Base-by-base conservation (phyloP, 192 early-diverging fungal genomes). In the Funneliformis geosporum region DNA sequence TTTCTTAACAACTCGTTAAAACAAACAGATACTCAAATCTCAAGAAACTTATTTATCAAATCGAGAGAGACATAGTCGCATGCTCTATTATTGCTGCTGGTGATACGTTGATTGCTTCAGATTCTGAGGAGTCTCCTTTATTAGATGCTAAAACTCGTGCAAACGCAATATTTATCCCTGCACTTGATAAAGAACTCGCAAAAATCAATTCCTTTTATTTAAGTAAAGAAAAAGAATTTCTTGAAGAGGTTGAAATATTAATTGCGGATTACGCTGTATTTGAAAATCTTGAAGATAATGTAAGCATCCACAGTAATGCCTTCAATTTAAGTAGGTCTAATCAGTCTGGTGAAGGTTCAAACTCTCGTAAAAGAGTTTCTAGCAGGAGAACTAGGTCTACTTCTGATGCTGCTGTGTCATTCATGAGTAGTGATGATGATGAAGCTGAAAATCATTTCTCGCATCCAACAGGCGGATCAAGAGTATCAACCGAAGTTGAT, bases 151-250 rank as follows among this genome's bases (percentile, higher is more conserved):
- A 85, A 50, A 85, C 84, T 39, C 79, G 64, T 16, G 81, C 80
- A 62, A 87, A 90, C 69, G 70, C 73, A 12, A 81, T 86, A n/a
- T 97, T 98, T 75, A 84, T 88, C 18, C 87, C 89, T 8, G 89
- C 93, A 2, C 89, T 98, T 9, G 94, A 97, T 81, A 89, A 89
- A 73, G 94, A 97, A 73, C 88, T 98, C 43, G 87, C 88, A 71
- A 95, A 95, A 81, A 95, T 98, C 75, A 87, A 88, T 46, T 81
- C 82, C 42, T 97, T 97, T 78, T 98, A 98, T 84, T 80, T 83
- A 21, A 89, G 89, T 69, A 96, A 97, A 80, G 96, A 97, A 79
- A 86, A 85, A 0, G 94, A 96, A 82, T 86, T 96, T 25, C 87
- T 92, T 75, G 80, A 83, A 42, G 87, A 93, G 76, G 88, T 95